Evolutionary conservation across 2,329 filamentous ascomycete species (phyloP).

Genomic region (Seiridium unicorne): DNA sequence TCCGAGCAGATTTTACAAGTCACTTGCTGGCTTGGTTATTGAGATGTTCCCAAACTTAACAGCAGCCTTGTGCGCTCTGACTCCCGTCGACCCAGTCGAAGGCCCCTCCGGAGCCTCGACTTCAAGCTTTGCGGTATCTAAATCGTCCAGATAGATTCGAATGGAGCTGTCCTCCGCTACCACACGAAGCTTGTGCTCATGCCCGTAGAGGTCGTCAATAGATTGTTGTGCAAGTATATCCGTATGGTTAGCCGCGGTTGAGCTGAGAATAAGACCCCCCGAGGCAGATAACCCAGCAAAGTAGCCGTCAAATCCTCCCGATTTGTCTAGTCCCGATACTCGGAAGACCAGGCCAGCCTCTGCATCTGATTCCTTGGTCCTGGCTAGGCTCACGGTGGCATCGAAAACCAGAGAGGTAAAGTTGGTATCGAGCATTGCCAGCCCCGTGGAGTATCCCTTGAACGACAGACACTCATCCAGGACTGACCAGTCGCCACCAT

Average conservation of each 20-base stretch:
- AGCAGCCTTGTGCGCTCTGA: background rate
- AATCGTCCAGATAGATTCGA: background rate
- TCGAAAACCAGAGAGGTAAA: constrained; percentile 31
- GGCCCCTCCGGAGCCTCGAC: background rate
- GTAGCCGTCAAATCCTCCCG: background rate
- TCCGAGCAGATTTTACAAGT: background rate
- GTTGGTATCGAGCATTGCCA: constrained; percentile 33
- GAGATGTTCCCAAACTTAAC: constrained; percentile 3
- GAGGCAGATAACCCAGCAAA: background rate
- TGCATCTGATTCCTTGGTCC: background rate
- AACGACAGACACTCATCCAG: constrained; percentile 23
- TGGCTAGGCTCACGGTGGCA: constrained; percentile 16
- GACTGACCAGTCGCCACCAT: constrained; percentile 23
- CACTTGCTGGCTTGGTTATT: background rate
- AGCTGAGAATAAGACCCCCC: background rate
- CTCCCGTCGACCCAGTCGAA: background rate
- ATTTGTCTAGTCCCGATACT: background rate
- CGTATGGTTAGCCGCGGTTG: background rate
- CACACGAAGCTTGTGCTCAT: background rate
- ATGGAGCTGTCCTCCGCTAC: background rate
- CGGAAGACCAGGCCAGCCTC: constrained; percentile 3
- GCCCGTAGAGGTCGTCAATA: background rate
- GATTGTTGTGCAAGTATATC: background rate
- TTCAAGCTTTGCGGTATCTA: background rate
- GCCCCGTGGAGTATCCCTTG: constrained; percentile 14